Base-by-base conservation (phyloP, 257 asterid genomes). In the Coffea eugenioides region DNA sequence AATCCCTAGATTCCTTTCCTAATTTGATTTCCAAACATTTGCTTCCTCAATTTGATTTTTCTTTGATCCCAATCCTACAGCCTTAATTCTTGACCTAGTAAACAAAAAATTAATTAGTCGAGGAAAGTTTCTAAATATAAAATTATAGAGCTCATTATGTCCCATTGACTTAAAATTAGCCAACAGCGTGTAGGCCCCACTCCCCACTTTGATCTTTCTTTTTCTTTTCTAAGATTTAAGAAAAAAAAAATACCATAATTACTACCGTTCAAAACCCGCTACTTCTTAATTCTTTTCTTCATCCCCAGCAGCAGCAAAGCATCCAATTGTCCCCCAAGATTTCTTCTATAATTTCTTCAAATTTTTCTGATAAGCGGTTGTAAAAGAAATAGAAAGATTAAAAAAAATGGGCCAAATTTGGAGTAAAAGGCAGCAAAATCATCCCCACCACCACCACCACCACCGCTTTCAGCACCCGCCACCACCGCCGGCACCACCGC, bases 351-450 rank as follows among this genome's bases (percentile, higher is more conserved):
- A 20, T n/a, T 54, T 78, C 51, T 25, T 9, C 8, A 5, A 41
- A 4, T n/a, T 69, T 57, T 27, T 57, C 36, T 36, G 27, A 34
- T 4, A 57, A 57, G 0, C 4, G 10, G 20, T 52, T 52, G 45
- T 72, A 11, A 57, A 73, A 51, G 3, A 5, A 14, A 39, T 39
- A 39, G 12, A 4, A 3, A 56, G 6, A 41, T 15, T 7, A 45
- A 41, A 25, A 15, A 15, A 39, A 61, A 91, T 91, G 97, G 97
- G 97, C 73, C 72, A 84, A 79, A 76, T 85, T 27, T 87, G 82
- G 86, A 91, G 97, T 79, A 93, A 91, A 86, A 79, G 94, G 7
- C 90, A 87, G 0, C 83, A 84, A n/a, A 86, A 69, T 83, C 87
- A 77, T 39, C 88, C 59, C 56, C 83, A 69, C 10, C 80, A 81